Evolutionary conservation across 176 grass and related monocot genomes (phyloP).

Genomic region (Cenchrus fungigraminus): DNA sequence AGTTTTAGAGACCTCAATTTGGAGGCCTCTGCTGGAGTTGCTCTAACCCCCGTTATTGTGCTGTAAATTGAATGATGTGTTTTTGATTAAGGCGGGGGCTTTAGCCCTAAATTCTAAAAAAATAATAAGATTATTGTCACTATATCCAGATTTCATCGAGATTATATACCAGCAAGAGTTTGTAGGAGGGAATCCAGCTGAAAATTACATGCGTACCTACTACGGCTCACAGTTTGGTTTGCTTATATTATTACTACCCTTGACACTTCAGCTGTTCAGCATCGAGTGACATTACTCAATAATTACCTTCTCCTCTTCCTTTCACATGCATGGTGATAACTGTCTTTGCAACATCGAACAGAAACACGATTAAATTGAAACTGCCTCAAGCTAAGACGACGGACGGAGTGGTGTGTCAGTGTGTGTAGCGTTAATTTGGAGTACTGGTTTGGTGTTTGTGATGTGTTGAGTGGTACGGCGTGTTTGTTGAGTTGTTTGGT

Average conservation of each 20-base stretch:
- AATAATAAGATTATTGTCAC: neutral
- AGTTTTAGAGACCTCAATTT: too few relatives aligned
- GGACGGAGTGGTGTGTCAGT: too few relatives aligned
- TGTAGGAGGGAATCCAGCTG: neutral
- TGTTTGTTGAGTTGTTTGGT: too few relatives aligned
- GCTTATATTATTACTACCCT: neutral
- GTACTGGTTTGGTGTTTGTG: too few relatives aligned
- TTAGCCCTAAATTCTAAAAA: too few relatives aligned
- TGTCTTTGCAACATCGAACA: neutral
- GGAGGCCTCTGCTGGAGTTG: too few relatives aligned
- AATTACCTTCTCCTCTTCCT: neutral
- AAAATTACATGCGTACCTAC: conserved; percentile 21
- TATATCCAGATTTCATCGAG: conserved; percentile 6
- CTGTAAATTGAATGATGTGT: too few relatives aligned
- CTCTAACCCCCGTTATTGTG: too few relatives aligned
- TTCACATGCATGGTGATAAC: neutral
- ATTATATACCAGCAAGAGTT: neutral
- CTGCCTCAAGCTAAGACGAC: neutral
- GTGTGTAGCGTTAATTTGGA: too few relatives aligned
- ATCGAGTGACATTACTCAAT: neutral
- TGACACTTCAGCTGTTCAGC: neutral
- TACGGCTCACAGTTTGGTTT: neutral
- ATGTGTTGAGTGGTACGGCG: too few relatives aligned
- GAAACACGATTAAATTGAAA: neutral
- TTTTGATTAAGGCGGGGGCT: too few relatives aligned